A percentile compares a stretch with the other conserved stretches of the same genome.
phyloP scores from a whole-genome alignment of 2,329 filamentous ascomycete species.

The Ophidiomyces ophidiicola region DNA sequence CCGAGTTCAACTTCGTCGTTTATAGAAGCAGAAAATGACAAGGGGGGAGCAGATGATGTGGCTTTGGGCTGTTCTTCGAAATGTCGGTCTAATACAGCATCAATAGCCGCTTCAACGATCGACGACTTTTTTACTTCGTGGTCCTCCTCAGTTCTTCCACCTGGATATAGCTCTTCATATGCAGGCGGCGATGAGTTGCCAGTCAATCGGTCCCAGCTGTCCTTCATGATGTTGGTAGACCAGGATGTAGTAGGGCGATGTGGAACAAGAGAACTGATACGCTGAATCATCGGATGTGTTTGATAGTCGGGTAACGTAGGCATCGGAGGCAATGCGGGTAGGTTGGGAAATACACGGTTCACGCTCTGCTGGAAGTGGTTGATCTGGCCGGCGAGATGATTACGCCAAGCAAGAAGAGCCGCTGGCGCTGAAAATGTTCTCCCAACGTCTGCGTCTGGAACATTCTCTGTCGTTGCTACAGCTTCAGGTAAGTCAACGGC shows the following conservation, averaged over 20 bases:
- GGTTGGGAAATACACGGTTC: constrained; percentile 53
- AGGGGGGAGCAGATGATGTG: constrained; percentile 1
- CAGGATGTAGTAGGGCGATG: constrained; percentile 45
- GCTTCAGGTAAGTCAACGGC: constrained; percentile 15
- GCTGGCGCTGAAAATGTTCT: constrained; percentile 43
- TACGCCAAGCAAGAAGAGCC: constrained; percentile 57
- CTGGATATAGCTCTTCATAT: constrained; percentile 67
- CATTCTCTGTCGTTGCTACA: constrained; percentile 20
- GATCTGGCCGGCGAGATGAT: constrained; percentile 60
- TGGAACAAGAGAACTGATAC: constrained; percentile 62
- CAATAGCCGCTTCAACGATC: constrained; percentile 32
- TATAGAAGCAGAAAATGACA: constrained; percentile 17
- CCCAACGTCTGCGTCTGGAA: constrained; percentile 19
- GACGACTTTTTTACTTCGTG: constrained; percentile 34
- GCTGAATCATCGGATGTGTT: constrained; percentile 57
- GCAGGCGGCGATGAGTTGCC: constrained; percentile 50
- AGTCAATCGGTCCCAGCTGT: constrained; percentile 54
- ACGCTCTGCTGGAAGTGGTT: constrained; percentile 65
- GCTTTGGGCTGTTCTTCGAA: constrained; percentile 24
- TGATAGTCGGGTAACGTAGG: constrained; percentile 60
- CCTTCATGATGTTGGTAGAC: constrained; percentile 23
- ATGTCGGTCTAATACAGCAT: constrained; percentile 35
- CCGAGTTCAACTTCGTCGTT: constrained; percentile 23
- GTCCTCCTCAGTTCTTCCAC: constrained; percentile 27
- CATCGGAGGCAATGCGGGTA: constrained; percentile 48